Conservation (phyloP, 495 filamentous ascomycete species). For the Aspergillus wentii region DNA sequence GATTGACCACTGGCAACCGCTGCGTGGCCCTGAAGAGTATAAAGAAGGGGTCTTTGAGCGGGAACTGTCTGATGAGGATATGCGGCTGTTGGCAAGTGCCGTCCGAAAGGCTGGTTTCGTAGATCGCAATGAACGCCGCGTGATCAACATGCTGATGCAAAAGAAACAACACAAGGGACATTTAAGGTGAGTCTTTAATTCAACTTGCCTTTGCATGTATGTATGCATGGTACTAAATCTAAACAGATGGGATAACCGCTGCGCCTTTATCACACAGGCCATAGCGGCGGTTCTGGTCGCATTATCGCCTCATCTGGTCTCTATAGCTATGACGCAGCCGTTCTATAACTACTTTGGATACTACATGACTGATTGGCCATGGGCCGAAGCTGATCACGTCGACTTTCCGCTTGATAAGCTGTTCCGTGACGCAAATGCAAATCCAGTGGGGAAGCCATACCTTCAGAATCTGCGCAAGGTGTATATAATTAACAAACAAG, state of each 20-base stretch:
- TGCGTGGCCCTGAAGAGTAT: constrained; percentile 1
- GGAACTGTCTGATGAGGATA: constrained; percentile 10
- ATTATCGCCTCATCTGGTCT: constrained; percentile 21
- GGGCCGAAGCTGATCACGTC: background rate
- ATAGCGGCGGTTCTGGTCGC: constrained; percentile 18
- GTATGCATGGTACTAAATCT: background rate
- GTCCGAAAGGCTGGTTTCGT: constrained; percentile 13
- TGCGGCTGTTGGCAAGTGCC: constrained; percentile 7
- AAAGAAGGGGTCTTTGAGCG: constrained; percentile 5
- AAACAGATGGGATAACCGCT: background rate
- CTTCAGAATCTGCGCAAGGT: constrained; percentile 20
- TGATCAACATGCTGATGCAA: constrained; percentile 21
- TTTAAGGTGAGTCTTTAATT: background rate
- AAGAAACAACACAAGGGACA: background rate
- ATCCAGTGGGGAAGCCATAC: constrained; percentile 6
- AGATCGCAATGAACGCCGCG: constrained; percentile 6
- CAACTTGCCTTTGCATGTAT: background rate
- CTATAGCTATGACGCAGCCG: constrained; percentile 11
- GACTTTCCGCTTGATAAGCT: constrained; percentile 14
- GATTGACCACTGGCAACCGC: constrained; percentile 3
- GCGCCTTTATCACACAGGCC: constrained; percentile 17
- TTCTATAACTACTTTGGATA: constrained; percentile 1
- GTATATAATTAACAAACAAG: constrained; percentile 10
- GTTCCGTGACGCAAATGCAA: constrained; percentile 8
- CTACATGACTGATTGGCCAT: background rate